These are phyloP conservation scores for Silene uniflora DNA, from an alignment of 148 eudicot species.

Conservation along the genomic window DNA sequence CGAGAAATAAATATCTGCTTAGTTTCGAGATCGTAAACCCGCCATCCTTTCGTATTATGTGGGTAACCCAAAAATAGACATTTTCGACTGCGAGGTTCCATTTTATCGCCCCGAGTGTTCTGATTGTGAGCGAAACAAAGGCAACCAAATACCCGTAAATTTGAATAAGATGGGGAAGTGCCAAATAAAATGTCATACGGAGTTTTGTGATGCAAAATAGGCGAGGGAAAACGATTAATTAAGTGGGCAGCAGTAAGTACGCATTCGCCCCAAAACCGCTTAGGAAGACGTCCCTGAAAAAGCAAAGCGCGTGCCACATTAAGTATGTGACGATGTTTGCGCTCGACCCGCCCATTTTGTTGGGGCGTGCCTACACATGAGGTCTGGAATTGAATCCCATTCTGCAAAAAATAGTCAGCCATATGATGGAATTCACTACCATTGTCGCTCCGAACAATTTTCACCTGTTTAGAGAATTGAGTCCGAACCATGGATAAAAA, in stretches of 20 bases:
- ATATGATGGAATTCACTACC: too few relatives aligned
- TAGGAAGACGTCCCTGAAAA: neutral
- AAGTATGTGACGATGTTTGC: neutral
- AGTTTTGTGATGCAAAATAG: neutral
- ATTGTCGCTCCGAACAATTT: too few relatives aligned
- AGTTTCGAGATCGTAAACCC: neutral
- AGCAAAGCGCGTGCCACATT: neutral
- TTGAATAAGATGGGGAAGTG: neutral
- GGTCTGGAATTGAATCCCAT: too few relatives aligned
- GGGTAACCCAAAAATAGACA: too few relatives aligned
- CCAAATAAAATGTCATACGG: neutral
- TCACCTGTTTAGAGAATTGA: too few relatives aligned
- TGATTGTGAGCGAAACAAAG: neutral
- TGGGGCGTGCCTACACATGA: too few relatives aligned
- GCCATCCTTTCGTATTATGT: neutral
- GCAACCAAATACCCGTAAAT: neutral
- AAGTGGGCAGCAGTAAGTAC: neutral
- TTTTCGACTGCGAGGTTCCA: too few relatives aligned
- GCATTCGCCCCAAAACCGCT: neutral
- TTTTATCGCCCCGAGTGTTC: neutral
- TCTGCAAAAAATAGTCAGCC: too few relatives aligned
- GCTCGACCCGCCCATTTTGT: too few relatives aligned
- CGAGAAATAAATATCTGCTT: neutral
- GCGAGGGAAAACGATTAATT: neutral
- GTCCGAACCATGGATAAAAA: too few relatives aligned